Evolutionary conservation across 179 eudicot genomes (phyloP), one percentile per base, ranked within the genome.

Genomic region (Dionaea muscipula): DNA sequence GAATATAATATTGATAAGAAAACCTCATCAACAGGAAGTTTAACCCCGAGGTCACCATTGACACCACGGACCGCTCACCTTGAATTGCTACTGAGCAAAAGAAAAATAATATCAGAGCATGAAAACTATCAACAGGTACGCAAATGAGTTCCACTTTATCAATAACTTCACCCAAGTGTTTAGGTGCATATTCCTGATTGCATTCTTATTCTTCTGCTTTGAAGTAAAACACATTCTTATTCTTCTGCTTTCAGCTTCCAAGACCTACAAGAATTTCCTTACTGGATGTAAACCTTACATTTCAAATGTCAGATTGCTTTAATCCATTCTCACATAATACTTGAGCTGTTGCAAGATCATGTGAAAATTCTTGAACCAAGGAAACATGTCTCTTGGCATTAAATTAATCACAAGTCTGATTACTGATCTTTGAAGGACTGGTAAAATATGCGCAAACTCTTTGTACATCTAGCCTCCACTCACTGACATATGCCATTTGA

Each of bases 21-120:
- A 51, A 60, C 75, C 53, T 81, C 78, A 47, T 71, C 86, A 47
- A 69, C 71, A 15, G 93, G 88, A 57, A 87, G 82, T 76, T 72
- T 78, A 63, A 88, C 96, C 5, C 96, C 99, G 40, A 67, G 87
- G 60, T 88, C 96, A 56, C 99, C 99, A 35, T 73, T 81, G 55
- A 93, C 96, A 59, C 99, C 99, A 45, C 76, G 94, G 53, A 76
- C 73, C 53, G 75, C 73, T 68, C 95, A 93, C 64, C 83, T 88
- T 50, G 96, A 88, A 49, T 61, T 79, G 55, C 64, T 93, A 50
- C 67, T 88, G 71, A 77, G 79, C 61, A 82, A 78, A 49, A 65
- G 75, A 59, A 78, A 68, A 79, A 69, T 76, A 56, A 72, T 83
- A 72, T 69, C 81, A 15, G 96, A 93, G 67, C 79, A 79, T 63